phyloP scores from a whole-genome alignment of 441 rosid genomes.

The Populus hybrid region DNA sequence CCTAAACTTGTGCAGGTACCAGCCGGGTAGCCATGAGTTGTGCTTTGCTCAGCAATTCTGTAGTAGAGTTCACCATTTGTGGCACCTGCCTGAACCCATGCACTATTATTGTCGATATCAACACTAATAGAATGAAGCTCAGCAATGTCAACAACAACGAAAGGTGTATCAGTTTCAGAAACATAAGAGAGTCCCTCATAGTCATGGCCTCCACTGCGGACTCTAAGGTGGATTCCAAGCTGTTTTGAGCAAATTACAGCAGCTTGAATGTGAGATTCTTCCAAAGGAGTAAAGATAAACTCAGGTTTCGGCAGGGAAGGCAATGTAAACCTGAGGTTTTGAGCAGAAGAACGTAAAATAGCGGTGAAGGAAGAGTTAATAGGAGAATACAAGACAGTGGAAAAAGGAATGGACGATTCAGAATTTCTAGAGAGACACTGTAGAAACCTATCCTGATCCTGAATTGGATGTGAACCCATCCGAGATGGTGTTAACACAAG shows the following conservation, averaged over 20 bases:
- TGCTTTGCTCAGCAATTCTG: too few relatives aligned
- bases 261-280: conserved; percentile 55
- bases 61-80: too few relatives aligned
- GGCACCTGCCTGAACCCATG: too few relatives aligned
- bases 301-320: conserved; percentile 52
- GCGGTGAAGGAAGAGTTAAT: conserved; percentile 38
- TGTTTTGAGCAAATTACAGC: conserved; percentile 47
- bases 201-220: conserved; percentile 58
- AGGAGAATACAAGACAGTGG: conserved; percentile 35
- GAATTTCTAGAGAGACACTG: conserved; percentile 45
- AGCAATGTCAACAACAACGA: too few relatives aligned
- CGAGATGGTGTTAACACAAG: conserved; percentile 7
- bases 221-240: conserved; percentile 51
- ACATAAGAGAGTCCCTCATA: too few relatives aligned
- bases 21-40: too few relatives aligned
- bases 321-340: conserved; percentile 49
- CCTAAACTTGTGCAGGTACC: too few relatives aligned
- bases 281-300: conserved; percentile 54
- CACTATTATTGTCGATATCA: too few relatives aligned
- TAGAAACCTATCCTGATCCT: conserved; percentile 34
- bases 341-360: conserved; percentile 54
- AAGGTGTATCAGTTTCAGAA: too few relatives aligned
- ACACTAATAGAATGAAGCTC: too few relatives aligned
- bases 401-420: conserved; percentile 28
- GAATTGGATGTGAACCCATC: conserved; percentile 10